Conservation (phyloP, 2,329 filamentous ascomycete genomes). For the Colletotrichum camelliae region DNA sequence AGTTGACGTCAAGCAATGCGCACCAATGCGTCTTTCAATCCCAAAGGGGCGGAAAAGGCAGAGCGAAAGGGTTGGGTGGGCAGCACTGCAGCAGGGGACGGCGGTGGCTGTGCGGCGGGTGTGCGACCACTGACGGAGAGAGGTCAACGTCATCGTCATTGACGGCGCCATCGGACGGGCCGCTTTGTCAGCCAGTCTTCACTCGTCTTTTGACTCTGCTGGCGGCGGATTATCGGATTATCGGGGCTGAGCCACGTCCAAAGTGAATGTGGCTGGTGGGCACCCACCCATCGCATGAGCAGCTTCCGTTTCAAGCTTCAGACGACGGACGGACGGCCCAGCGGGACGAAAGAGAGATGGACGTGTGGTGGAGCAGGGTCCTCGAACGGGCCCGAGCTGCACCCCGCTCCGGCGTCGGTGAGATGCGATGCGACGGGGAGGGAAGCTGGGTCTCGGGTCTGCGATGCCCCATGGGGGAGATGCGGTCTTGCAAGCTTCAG, state of each 20-base stretch:
- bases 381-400: neutral
- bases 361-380: neutral
- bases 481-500: neutral
- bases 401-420: neutral
- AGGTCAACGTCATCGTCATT: conserved; percentile 18
- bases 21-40: neutral
- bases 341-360: neutral
- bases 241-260: neutral
- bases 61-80: neutral
- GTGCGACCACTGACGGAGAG: neutral
- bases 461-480: neutral
- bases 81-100: neutral
- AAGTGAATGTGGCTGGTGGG: neutral
- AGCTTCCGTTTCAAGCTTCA: neutral
- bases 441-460: neutral
- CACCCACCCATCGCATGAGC: neutral
- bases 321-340: neutral
- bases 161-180: neutral
- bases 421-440: neutral
- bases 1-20: neutral
- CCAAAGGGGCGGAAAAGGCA: neutral
- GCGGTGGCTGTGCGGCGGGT: conserved; percentile 3
- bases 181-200: neutral
- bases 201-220: neutral
- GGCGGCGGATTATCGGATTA: neutral